Base-by-base conservation (phyloP, 2,329 filamentous ascomycete genomes). In the Penicillium sp. region DNA sequence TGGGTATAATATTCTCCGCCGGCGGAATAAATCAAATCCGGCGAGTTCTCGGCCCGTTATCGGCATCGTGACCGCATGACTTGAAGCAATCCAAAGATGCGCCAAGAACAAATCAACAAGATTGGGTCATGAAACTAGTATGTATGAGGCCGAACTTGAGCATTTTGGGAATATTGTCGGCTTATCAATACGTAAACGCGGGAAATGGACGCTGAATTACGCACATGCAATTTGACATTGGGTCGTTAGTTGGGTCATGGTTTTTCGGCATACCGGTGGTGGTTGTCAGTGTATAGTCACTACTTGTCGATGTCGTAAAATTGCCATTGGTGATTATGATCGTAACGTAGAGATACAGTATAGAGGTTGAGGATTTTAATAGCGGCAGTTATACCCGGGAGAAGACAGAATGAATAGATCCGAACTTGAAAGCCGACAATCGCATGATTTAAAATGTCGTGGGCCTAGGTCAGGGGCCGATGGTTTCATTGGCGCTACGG, bases 401-500 rank as follows among this genome's bases (percentile, higher is more conserved):
- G 39, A 21, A 23, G 7, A 42, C 10, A 6, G 19, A 42, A 23
- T 23, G 10, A 23, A 11, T n/a, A 31, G n/a, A 1, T 19, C 29
- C 27, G 27, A 33, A 25, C 1, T n/a, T 50, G 8, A 9, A 23
- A 52, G 21, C 39, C 45, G 42, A 44, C 27, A 31, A 39, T 23
- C 13, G 21, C 25, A 50, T 50, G 3, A 44, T 52, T 21, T 3
- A 21, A 13, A 46, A 19, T 4, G 1, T 29, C 16, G 23, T 33
- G 11, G 50, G 9, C 47, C 54, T 39, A 37, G 11, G 16, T 23
- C 44, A 50, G 23, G 33, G 25, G 19, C 21, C 33, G 35, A 52
- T 43, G 21, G 46, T 31, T 42, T 42, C 31, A 33, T 27, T 9
- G 29, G 44, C 50, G 48, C 54, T 53, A 50, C 49, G 52, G 54